Evolutionary conservation across 2,329 filamentous ascomycete species (phyloP).

Genomic region (Penicillium sp.): DNA sequence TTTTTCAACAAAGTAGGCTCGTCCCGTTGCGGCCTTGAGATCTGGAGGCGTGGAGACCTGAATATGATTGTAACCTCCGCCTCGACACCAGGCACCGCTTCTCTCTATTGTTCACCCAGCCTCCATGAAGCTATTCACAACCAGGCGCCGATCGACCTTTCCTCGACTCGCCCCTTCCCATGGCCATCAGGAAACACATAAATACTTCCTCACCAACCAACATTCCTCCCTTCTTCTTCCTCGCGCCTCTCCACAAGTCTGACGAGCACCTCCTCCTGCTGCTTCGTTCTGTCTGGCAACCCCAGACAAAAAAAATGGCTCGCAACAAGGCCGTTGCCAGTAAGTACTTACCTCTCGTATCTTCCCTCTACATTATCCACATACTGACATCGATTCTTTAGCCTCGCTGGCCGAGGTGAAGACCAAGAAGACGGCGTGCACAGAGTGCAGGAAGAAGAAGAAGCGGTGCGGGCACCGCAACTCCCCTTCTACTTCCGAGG

Average conservation of each 20-base stretch:
- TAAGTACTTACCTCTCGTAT: not conserved
- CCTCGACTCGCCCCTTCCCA: not conserved
- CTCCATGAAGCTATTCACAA: not conserved
- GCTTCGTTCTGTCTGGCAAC: not conserved
- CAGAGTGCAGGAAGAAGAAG: slow-evolving; percentile 28
- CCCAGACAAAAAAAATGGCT: not conserved
- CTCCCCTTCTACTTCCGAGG: not conserved
- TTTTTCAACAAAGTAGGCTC: not conserved
- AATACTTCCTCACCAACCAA: not conserved
- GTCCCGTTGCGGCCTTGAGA: not conserved
- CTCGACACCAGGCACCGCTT: not conserved
- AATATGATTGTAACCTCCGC: not conserved
- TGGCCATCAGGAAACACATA: not conserved
- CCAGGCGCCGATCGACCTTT: not conserved
- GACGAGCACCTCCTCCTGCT: not conserved
- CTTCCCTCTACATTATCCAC: not conserved
- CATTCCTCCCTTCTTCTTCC: not conserved
- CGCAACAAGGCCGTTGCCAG: not conserved
- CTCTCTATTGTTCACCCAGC: not conserved
- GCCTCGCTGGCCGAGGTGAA: slow-evolving; percentile 9
- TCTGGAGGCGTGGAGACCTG: not conserved
- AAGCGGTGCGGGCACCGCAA: slow-evolving; percentile 28
- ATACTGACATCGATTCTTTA: not conserved
- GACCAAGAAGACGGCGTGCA: slow-evolving; percentile 16
- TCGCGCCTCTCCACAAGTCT: not conserved